Conservation (phyloP, 345 rosid genomes). For the Dipteronia sinensis region DNA sequence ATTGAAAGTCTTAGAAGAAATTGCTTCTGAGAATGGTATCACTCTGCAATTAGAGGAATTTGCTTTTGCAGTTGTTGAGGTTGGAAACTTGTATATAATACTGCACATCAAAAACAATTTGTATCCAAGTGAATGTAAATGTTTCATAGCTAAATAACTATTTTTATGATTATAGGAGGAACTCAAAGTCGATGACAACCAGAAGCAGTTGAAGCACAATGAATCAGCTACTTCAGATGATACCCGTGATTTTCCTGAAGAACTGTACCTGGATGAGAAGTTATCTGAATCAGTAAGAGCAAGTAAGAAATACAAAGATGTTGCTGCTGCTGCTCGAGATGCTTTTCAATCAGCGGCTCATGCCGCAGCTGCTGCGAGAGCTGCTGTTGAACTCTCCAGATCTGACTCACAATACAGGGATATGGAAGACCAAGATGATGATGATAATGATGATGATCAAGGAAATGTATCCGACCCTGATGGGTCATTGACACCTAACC, state of each 20-base stretch:
- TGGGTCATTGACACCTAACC: constrained; percentile 1
- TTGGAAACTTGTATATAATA: constrained; percentile 13
- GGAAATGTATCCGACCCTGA: constrained; percentile 9
- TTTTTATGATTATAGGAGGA: constrained; percentile 30
- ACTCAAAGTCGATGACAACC: neutral
- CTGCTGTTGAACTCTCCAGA: constrained; percentile 48
- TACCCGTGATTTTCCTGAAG: neutral
- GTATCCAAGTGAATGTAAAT: neutral
- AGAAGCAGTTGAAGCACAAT: constrained; percentile 14
- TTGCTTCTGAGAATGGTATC: constrained; percentile 41
- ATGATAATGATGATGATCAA: neutral
- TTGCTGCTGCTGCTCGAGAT: constrained; percentile 42
- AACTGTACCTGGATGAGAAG: constrained; percentile 13
- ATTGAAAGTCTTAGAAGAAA: constrained; percentile 35
- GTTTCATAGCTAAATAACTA: neutral
- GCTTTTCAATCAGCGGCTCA: constrained; percentile 50
- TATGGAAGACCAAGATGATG: constrained; percentile 22
- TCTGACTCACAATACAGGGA: constrained; percentile 25
- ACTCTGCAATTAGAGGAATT: constrained; percentile 29
- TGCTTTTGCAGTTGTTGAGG: constrained; percentile 15
- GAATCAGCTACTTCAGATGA: constrained; percentile 14
- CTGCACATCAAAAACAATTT: neutral
- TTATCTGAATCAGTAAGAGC: constrained; percentile 25
- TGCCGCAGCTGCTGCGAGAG: constrained; percentile 58
- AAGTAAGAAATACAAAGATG: constrained; percentile 34